A percentile compares a stretch with the other conserved stretches of the same genome.
These are phyloP conservation scores for Gigaspora rosea DNA, from an alignment of 192 early-diverging fungal species.

Conservation along the genomic window DNA sequence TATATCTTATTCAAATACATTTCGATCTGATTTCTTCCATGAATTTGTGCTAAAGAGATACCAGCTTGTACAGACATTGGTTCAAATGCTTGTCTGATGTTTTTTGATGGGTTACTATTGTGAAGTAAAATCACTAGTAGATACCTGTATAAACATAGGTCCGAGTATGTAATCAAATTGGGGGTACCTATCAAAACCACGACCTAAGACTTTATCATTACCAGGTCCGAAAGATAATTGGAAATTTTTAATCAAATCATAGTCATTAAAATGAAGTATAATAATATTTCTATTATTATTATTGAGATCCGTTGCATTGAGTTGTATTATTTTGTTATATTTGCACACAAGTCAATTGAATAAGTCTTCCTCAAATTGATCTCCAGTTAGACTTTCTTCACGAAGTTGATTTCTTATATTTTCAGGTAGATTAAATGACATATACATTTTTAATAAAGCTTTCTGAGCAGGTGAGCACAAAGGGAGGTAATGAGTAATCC, in stretches of 20 bases:
- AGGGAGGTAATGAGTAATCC: slow-evolving; percentile 27
- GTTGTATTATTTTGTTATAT: slow-evolving; percentile 20
- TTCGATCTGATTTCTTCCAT: slow-evolving; percentile 37
- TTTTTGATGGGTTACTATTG: slow-evolving; percentile 26
- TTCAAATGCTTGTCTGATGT: slow-evolving; percentile 37
- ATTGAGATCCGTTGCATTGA: slow-evolving; percentile 40
- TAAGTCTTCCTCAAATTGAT: slow-evolving; percentile 35
- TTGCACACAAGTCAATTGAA: slow-evolving; percentile 32
- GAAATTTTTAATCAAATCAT: not conserved
- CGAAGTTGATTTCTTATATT: slow-evolving; percentile 29
- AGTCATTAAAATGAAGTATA: slow-evolving; percentile 25
- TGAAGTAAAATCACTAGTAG: slow-evolving; percentile 33
- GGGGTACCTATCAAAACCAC: slow-evolving; percentile 35
- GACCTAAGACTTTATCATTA: slow-evolving; percentile 27
- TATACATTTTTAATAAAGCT: slow-evolving; percentile 40
- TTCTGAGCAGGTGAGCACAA: slow-evolving; percentile 37
- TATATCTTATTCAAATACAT: slow-evolving; percentile 34
- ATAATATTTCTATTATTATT: slow-evolving; percentile 5
- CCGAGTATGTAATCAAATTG: slow-evolving; percentile 42
- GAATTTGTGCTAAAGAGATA: not conserved
- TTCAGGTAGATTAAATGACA: slow-evolving; percentile 26
- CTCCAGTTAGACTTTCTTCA: slow-evolving; percentile 20
- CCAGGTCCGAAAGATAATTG: slow-evolving; percentile 35
- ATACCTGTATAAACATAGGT: slow-evolving; percentile 38
- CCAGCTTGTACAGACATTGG: slow-evolving; percentile 7